These are phyloP conservation scores for Cystobasidium tubakii DNA, from an alignment of 768 basidiomycete genomes.

Conservation along the genomic window DNA sequence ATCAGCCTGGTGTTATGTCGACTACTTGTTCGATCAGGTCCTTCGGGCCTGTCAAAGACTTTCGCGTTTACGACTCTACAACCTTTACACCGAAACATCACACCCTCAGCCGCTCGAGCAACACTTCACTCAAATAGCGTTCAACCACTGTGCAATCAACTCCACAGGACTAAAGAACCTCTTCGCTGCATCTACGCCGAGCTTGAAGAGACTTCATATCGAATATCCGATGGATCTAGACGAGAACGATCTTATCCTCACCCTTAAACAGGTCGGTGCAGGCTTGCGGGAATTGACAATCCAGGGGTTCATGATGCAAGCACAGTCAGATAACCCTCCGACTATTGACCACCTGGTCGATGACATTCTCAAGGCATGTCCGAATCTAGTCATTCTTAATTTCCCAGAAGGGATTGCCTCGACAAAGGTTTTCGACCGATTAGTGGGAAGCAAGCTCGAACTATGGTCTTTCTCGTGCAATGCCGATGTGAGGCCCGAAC, in stretches of 20 bases:
- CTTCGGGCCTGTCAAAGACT: not conserved
- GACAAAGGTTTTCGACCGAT: not conserved
- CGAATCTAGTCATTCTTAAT: not conserved
- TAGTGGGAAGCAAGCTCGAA: not conserved
- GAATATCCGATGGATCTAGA: not conserved
- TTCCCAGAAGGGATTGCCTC: slow-evolving; percentile 6
- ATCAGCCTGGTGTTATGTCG: slow-evolving; percentile 11
- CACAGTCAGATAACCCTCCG: not conserved
- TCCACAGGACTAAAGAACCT: not conserved
- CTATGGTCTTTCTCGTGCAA: slow-evolving; percentile 3
- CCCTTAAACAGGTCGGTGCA: not conserved
- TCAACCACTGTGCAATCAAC: slow-evolving; percentile 7
- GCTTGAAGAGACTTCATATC: not conserved
- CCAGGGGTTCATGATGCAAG: not conserved
- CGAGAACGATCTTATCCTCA: not conserved
- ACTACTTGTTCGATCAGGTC: slow-evolving; percentile 6
- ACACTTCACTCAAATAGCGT: not conserved
- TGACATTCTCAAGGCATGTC: not conserved
- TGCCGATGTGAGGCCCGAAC: not conserved
- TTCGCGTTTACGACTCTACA: not conserved
- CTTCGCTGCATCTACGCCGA: not conserved
- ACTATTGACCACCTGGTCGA: not conserved
- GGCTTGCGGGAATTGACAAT: not conserved
- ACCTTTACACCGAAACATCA: not conserved
- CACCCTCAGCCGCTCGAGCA: not conserved